A percentile compares a stretch with the other conserved stretches of the same genome.
phyloP scores from a whole-genome alignment of 1,284 basidiomycete genomes.

The Psilocybe mexicana region DNA sequence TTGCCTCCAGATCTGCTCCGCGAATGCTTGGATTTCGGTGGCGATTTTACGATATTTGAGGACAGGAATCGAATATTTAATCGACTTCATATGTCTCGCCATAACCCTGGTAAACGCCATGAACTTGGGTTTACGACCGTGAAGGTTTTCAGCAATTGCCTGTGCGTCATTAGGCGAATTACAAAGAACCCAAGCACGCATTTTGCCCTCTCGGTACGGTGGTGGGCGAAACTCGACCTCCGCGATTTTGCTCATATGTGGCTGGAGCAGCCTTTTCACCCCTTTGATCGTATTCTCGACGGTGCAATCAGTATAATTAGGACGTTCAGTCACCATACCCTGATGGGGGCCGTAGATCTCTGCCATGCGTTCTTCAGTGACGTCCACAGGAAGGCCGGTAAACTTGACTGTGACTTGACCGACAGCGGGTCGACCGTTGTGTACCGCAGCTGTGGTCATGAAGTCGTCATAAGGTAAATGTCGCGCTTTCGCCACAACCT shows the following conservation, averaged over 20 bases:
- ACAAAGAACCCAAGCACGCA: conserved; percentile 57
- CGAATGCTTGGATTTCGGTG: conserved; percentile 37
- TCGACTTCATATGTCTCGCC: conserved; percentile 49
- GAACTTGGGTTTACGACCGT: conserved; percentile 43
- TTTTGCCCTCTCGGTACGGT: conserved; percentile 49
- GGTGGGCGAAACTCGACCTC: conserved; percentile 48
- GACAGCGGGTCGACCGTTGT: conserved; percentile 57
- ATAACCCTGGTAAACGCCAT: conserved; percentile 44
- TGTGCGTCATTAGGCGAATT: conserved; percentile 48
- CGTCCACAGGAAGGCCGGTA: conserved; percentile 47
- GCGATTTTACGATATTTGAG: conserved; percentile 37
- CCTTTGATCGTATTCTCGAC: conserved; percentile 35
- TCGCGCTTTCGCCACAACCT: conserved; percentile 43
- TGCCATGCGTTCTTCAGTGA: conserved; percentile 41
- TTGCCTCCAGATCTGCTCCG: conserved; percentile 25
- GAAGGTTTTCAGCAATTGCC: conserved; percentile 43
- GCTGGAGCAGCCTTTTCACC: conserved; percentile 42
- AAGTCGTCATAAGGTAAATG: conserved; percentile 35
- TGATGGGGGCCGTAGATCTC: conserved; percentile 44
- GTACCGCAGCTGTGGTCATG: conserved; percentile 44
- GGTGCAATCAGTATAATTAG: conserved; percentile 45
- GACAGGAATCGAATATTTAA: conserved; percentile 43
- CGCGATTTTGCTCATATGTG: conserved; percentile 37
- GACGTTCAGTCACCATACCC: conserved; percentile 50
- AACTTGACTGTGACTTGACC: conserved; percentile 59